Evolutionary conservation across 495 filamentous ascomycete genomes (phyloP).

Genomic region (Daldinia childiae): DNA sequence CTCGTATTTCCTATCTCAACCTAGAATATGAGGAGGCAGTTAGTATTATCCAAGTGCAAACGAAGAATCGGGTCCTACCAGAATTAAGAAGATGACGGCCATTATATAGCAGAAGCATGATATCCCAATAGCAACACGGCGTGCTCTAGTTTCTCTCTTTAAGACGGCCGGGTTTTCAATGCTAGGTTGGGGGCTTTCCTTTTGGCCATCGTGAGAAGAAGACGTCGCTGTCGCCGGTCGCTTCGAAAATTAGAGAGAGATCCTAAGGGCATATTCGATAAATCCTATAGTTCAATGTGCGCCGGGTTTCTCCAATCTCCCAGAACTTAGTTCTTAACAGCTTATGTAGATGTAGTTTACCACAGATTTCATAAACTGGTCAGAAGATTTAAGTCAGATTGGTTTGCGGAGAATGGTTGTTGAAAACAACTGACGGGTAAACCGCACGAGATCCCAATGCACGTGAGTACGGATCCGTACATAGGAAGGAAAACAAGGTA

Average conservation of each 20-base stretch:
- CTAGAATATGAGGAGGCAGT: constrained; percentile 40
- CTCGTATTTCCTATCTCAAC: constrained; percentile 76
- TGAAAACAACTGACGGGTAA: constrained; percentile 11
- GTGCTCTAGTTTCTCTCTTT: constrained; percentile 65
- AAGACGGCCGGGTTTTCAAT: constrained; percentile 36
- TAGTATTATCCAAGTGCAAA: constrained; percentile 6
- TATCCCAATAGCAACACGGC: constrained; percentile 64
- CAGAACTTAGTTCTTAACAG: constrained; percentile 2
- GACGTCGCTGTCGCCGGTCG: constrained; percentile 23
- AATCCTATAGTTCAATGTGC: constrained; percentile 5
- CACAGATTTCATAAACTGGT: constrained; percentile 11
- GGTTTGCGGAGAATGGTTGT: constrained; percentile 13
- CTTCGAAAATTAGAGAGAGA: constrained; percentile 35
- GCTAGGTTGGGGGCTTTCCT: constrained; percentile 22
- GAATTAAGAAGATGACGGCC: constrained; percentile 76
- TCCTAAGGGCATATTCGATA: constrained; percentile 31
- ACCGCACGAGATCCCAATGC: constrained; percentile 9
- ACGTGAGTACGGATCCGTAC: constrained; percentile 12
- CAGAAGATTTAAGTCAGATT: constrained; percentile 7
- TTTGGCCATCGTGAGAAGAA: constrained; percentile 31
- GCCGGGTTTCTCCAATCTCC: constrained; percentile 3
- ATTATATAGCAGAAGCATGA: constrained; percentile 76
- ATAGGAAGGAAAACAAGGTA: constrained; percentile 12
- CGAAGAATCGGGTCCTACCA: constrained; percentile 56
- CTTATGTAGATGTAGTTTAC: constrained; percentile 18